phyloP scores from a whole-genome alignment of 176 grass and related monocot genomes.

The Saccharum officinarum region DNA sequence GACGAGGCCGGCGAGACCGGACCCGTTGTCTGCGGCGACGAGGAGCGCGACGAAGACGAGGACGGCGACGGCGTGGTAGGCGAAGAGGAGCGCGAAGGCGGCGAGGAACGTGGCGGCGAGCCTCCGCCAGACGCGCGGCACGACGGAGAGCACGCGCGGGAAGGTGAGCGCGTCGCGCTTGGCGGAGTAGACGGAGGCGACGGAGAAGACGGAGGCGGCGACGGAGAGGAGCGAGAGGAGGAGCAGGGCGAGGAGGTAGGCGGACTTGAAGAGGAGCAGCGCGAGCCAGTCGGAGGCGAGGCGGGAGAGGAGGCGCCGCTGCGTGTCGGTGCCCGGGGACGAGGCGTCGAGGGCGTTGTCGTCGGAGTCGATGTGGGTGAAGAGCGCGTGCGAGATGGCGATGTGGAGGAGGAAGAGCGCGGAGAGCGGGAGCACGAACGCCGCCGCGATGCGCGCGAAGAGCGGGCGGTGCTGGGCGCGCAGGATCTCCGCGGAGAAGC shows the following conservation, averaged over 20 bases:
- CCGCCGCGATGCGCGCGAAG: slow-evolving; percentile 65
- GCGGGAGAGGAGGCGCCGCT: slow-evolving; percentile 48
- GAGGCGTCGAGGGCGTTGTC: slow-evolving; percentile 60
- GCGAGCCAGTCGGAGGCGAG: slow-evolving; percentile 62
- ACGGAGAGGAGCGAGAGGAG: slow-evolving; percentile 85
- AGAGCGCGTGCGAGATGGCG: slow-evolving; percentile 80
- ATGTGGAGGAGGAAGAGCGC: slow-evolving; percentile 79
- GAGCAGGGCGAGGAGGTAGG: slow-evolving; percentile 83
- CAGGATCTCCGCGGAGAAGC: slow-evolving; percentile 47
- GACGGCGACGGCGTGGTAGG: slow-evolving; percentile 49
- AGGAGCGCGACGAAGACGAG: slow-evolving; percentile 40
- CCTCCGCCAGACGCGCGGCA: slow-evolving; percentile 85
- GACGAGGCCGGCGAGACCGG: slow-evolving; percentile 30
- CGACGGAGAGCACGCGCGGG: slow-evolving; percentile 77
- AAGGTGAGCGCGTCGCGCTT: slow-evolving; percentile 78
- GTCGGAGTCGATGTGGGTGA: slow-evolving; percentile 70
- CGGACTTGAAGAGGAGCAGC: slow-evolving; percentile 77
- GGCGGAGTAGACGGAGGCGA: slow-evolving; percentile 87
- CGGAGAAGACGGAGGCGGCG: slow-evolving; percentile 80
- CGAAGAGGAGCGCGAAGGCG: slow-evolving; percentile 82
- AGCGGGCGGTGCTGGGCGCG: slow-evolving; percentile 50
- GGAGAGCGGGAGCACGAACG: slow-evolving; percentile 80
- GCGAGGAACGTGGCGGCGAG: slow-evolving; percentile 81
- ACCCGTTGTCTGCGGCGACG: slow-evolving; percentile 40
- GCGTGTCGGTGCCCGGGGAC: slow-evolving; percentile 49